These are phyloP conservation scores for Candida sanyaensis DNA, from an alignment of 1,139 yeast species.

Conservation along the genomic window DNA sequence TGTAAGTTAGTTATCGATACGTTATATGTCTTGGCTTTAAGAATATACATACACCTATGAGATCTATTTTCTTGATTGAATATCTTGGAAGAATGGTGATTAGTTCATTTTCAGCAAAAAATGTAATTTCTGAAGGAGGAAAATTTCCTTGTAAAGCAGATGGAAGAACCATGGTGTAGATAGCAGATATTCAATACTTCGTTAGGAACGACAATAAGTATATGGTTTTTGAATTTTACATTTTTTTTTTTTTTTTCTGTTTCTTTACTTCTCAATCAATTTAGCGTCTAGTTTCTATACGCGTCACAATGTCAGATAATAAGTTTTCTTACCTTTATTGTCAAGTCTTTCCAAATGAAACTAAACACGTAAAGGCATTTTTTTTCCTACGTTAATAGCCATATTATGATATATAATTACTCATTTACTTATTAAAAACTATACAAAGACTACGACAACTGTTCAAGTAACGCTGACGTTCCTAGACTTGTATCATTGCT, in stretches of 20 bases:
- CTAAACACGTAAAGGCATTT: too few relatives aligned
- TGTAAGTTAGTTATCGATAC: slow-evolving; percentile 14
- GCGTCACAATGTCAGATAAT: too few relatives aligned
- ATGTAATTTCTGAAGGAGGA: slow-evolving; percentile 77
- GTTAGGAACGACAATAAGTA: not conserved
- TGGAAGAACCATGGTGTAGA: slow-evolving; percentile 62
- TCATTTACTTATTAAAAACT: not conserved
- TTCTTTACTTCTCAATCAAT: too few relatives aligned
- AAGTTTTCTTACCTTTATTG: too few relatives aligned
- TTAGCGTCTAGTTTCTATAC: too few relatives aligned
- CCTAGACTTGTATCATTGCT: not conserved
- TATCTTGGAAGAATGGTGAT: slow-evolving; percentile 77
- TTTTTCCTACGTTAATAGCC: not conserved
- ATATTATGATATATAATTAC: not conserved
- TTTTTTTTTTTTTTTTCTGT: too few relatives aligned
- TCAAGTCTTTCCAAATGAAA: too few relatives aligned
- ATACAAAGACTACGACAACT: not conserved
- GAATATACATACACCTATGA: slow-evolving; percentile 55
- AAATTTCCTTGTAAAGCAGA: slow-evolving; percentile 55
- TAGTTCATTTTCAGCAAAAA: slow-evolving; percentile 78
- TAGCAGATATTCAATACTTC: too few relatives aligned
- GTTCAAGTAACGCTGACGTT: not conserved
- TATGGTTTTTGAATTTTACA: too few relatives aligned
- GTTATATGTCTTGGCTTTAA: not conserved
- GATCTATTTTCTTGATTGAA: slow-evolving; percentile 59